Percentiles rank a stretch among this genome's conserved stretches.
Conservation (phyloP, 345 rosid species). For the Salix brachista region DNA sequence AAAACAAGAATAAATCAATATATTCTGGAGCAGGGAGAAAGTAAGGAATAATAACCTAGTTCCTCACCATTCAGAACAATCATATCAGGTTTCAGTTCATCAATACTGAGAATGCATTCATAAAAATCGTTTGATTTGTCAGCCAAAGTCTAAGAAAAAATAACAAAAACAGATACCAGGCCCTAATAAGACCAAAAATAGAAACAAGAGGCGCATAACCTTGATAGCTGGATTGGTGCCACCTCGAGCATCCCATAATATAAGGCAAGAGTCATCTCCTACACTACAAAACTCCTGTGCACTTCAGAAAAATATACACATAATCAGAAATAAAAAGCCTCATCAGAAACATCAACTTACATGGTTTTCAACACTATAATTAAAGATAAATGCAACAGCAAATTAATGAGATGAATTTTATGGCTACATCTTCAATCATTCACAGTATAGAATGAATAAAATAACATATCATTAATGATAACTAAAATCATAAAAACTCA, state of each 20-base stretch:
- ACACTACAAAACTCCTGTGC: constrained; percentile 98
- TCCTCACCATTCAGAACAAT: background rate
- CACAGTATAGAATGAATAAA: background rate
- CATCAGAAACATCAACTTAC: constrained; percentile 7
- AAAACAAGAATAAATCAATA: background rate
- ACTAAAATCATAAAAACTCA: background rate
- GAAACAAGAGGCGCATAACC: constrained; percentile 33
- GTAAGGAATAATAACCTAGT: background rate
- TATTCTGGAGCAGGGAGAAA: background rate
- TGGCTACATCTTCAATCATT: background rate
- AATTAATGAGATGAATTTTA: background rate
- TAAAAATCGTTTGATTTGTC: background rate
- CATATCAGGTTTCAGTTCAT: background rate
- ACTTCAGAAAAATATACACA: constrained; percentile 38
- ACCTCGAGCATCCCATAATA: constrained; percentile 94
- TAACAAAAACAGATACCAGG: background rate
- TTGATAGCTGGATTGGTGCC: constrained; percentile 77
- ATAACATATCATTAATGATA: background rate
- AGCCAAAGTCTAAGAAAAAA: background rate
- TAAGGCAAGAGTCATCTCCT: constrained; percentile 99
- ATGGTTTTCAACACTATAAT: background rate
- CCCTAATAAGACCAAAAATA: background rate
- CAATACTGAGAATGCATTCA: background rate
- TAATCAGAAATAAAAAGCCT: constrained; percentile 23
- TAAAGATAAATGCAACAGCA: background rate